Evolutionary conservation across 441 rosid genomes (phyloP), one percentile per base, ranked within the genome.

Genomic region (Populus hybrid): DNA sequence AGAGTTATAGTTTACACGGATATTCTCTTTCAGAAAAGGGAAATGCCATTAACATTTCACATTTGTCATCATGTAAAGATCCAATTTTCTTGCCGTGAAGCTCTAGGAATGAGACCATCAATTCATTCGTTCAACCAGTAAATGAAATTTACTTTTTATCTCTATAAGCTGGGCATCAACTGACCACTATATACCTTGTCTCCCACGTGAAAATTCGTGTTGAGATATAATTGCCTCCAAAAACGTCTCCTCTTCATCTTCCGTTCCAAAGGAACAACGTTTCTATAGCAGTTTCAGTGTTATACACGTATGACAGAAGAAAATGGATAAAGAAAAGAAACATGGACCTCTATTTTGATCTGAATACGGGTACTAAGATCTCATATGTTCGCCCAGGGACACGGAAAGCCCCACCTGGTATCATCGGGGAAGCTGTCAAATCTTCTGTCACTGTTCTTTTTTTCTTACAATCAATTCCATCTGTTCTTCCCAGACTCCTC

Each of bases 301-400:
- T 34, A 9, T 20, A 18, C 36, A 34, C 36, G 36, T 6, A 34
- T 34, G 36, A 16, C 18, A 54, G 67, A 68, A 28, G 74, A 78
- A 64, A 26, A 87, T 87, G 88, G 78, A 50, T 5, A 67, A 65
- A 2, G 80, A 69, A 65, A 74, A 20, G 5, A 67, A 72, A 23
- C 35, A 69, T 30, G 82, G 69, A 24, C 84, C 77, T 12, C 67
- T 82, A 68, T 77, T 88, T 87, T 50, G 86, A 86, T 61, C 87
- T 90, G 26, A 90, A 88, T 72, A 87, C 90, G 0, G 89, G 89
- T 35, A 87, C 90, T 59, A 88, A 83, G 82, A 86, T 88, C 18
- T 90, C 91, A 3, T 81, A 86, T 3, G 84, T 85, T 75, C 90
- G 90, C 26, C 84, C 88, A 9, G 93, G 91, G 70, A 88, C 91